Base-by-base conservation (phyloP, 2,329 filamentous ascomycete genomes). In the Penicillium occitanis region DNA sequence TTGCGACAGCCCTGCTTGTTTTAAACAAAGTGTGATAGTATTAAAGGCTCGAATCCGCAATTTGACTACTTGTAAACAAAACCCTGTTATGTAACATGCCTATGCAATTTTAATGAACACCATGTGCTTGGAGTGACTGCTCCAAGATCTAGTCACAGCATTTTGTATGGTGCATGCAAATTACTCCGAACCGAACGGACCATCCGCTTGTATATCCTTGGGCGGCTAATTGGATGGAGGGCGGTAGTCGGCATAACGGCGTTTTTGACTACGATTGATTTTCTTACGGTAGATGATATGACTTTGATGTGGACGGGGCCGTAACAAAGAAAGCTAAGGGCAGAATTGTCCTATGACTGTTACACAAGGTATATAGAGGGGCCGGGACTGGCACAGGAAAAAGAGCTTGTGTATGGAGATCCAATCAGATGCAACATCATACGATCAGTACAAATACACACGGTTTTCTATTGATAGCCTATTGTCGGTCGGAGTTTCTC, bases 121-220 rank as follows among this genome's bases (percentile, higher is more conserved):
- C 10, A 22, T 14, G 19, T 11, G n/a, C 1, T 22, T 5, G 37
- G 1, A 19, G n/a, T 6, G 11, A 35, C 17, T 51, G 48, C 33
- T 55, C 33, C 28, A 33, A 2, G 17, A n/a, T 14, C 10, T 19
- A 22, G 51, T 37, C 17, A 37, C 10, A 22, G 8, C 19, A 6
- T 13, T 37, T 37, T 35, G 30, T 35, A n/a, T 55, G 10, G 58
- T 17, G 25, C 19, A 19, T 46, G 17, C 37, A 19, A 28, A 61
- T 61, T 61, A 61, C 59, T 61, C 59, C 59, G 59, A 61, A 25
- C 44, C 59, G 59, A 40, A 61, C 44, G 59, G 59, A 61, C 44
- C 59, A 51, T 61, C 59, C 59, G 44, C 59, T 25, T 22, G 25
- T 13, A 28, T 14, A 3, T 61, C 59, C 44, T 14, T 35, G 8